Percentiles rank a stretch among this genome's conserved stretches.
phyloP scores from a whole-genome alignment of 2,329 filamentous ascomycete genomes.

The Colletotrichum sp. region DNA sequence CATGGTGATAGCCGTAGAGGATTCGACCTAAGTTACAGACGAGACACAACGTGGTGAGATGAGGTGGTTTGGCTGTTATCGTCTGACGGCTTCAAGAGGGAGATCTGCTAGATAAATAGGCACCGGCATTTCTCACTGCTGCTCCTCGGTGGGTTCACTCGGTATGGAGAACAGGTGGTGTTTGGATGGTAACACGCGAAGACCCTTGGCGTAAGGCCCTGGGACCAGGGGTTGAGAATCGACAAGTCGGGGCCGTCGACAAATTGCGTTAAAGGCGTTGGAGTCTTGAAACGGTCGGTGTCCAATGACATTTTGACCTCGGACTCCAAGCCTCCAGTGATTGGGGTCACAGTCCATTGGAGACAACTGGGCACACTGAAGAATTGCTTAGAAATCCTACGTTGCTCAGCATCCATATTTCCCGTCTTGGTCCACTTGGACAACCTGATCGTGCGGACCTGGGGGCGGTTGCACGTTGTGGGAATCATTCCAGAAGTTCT shows the following conservation, averaged over 20 bases:
- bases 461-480: rapidly evolving
- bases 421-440: neutral
- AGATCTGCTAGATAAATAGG: neutral
- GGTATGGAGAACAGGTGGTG: neutral
- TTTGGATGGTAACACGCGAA: neutral
- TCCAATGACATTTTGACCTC: neutral
- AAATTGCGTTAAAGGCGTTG: neutral
- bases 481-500: neutral
- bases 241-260: neutral
- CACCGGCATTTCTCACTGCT: neutral
- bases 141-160: neutral
- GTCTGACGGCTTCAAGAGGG: neutral
- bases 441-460: neutral
- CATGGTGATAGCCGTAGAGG: neutral
- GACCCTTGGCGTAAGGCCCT: neutral
- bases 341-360: neutral
- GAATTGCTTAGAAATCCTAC: conserved; percentile 16
- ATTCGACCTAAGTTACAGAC: no score
- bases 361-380: neutral
- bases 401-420: neutral
- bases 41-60: neutral
- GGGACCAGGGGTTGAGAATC: conserved; percentile 1
- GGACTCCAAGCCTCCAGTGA: neutral
- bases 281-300: neutral
- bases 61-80: neutral